These are phyloP conservation scores for Polygonum aviculare DNA, from an alignment of 148 eudicot genomes.

Conservation along the genomic window DNA sequence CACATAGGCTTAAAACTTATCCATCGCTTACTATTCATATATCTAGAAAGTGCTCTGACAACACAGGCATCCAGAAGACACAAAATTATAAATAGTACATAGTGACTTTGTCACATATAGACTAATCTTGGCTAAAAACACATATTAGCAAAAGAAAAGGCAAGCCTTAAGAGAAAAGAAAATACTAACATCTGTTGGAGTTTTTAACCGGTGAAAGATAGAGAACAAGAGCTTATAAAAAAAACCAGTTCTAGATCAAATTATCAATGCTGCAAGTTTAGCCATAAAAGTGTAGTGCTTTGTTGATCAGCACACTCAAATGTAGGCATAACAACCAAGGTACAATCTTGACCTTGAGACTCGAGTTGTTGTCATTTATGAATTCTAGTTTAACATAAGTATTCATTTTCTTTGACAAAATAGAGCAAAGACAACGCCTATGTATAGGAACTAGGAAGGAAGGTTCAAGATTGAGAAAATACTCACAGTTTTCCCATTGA, in stretches of 20 bases:
- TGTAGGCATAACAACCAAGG: background rate
- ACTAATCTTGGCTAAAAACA: background rate
- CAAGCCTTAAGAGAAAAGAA: background rate
- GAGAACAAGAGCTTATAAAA: background rate
- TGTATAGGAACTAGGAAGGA: background rate
- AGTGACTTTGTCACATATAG: background rate
- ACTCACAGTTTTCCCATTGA: conserved; percentile 95
- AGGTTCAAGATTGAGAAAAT: conserved; percentile 1
- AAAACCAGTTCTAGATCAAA: background rate
- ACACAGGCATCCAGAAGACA: background rate
- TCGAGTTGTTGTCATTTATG: background rate
- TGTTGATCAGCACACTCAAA: background rate
- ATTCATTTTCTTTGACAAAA: background rate
- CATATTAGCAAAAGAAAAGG: background rate
- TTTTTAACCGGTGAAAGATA: background rate
- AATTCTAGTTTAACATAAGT: background rate
- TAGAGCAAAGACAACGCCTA: background rate
- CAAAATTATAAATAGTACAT: background rate
- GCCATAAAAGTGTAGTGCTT: background rate
- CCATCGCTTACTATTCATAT: background rate
- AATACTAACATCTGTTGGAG: background rate
- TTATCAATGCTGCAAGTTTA: background rate
- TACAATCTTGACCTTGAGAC: background rate
- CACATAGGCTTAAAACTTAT: background rate
- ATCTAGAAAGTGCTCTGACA: background rate